Conservation (phyloP, 2,329 filamentous ascomycete genomes). For the Sarocladium strictum region DNA sequence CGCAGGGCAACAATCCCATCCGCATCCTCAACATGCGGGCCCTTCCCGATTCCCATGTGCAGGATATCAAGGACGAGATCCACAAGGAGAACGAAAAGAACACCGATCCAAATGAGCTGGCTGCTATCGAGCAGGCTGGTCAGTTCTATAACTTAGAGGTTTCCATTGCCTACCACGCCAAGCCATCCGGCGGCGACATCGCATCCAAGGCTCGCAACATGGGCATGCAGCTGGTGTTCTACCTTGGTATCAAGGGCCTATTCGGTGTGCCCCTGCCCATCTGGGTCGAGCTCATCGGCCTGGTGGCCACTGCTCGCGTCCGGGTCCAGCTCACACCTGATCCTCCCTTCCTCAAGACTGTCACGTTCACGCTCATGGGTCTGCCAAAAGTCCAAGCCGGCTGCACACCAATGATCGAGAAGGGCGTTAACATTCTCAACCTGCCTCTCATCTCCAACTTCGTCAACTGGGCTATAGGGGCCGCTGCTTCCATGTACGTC, state of each 20-base stretch:
- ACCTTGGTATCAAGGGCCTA: slow-evolving; percentile 80
- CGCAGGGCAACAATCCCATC: slow-evolving; percentile 85
- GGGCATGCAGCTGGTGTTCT: slow-evolving; percentile 96
- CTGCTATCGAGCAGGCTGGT: slow-evolving; percentile 83
- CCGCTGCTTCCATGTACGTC: slow-evolving; percentile 85
- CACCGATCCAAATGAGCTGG: slow-evolving; percentile 81
- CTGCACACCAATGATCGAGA: slow-evolving; percentile 88
- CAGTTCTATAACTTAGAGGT: slow-evolving; percentile 91
- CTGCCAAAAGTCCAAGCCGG: slow-evolving; percentile 83
- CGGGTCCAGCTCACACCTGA: slow-evolving; percentile 69
- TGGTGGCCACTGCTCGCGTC: slow-evolving; percentile 64
- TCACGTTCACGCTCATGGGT: slow-evolving; percentile 94
- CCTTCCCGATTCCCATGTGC: slow-evolving; percentile 70
- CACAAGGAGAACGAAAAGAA: slow-evolving; percentile 71
- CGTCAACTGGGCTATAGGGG: slow-evolving; percentile 88
- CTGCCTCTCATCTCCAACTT: slow-evolving; percentile 92
- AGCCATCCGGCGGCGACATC: slow-evolving; percentile 62
- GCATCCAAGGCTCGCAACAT: slow-evolving; percentile 87
- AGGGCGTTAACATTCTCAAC: slow-evolving; percentile 85
- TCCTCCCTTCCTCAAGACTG: slow-evolving; percentile 83
- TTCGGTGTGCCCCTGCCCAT: slow-evolving; percentile 86
- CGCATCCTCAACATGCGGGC: slow-evolving; percentile 82
- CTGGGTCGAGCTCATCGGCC: slow-evolving; percentile 74
- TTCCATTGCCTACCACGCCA: slow-evolving; percentile 85
- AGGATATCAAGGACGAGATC: slow-evolving; percentile 75